Evolutionary conservation across 352 stramenopile species (phyloP).

Genomic region (Phytophthora sp.): DNA sequence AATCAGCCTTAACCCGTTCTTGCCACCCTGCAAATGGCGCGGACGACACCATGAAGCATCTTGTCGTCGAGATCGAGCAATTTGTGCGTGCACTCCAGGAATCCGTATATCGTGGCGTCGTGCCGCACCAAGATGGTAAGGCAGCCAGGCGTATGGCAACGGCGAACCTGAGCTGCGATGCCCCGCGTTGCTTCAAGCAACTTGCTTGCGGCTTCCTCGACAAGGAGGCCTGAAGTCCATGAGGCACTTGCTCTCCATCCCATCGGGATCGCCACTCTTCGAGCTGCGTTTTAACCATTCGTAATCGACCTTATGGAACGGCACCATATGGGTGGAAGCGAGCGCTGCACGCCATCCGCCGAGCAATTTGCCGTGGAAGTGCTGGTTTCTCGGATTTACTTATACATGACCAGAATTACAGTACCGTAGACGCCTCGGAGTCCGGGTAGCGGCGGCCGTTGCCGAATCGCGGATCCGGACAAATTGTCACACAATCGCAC

Average conservation of each 20-base stretch:
- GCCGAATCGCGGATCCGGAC: constrained; percentile 15
- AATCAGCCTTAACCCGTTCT: constrained; percentile 17
- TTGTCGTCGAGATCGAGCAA: constrained; percentile 32
- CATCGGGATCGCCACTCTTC: constrained; percentile 10
- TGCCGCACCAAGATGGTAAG: constrained; percentile 28
- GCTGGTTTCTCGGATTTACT: no score
- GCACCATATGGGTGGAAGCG: constrained; percentile 31
- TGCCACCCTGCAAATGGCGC: constrained; percentile 20
- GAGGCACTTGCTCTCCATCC: constrained; percentile 21
- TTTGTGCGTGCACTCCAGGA: constrained; percentile 13
- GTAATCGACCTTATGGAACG: constrained; percentile 14
- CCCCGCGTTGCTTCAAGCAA: no score
- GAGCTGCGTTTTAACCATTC: background rate
- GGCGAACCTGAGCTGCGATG: constrained; percentile 29
- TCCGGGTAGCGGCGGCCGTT: constrained; percentile 15
- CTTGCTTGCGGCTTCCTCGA: constrained; percentile 26
- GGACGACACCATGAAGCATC: constrained; percentile 27
- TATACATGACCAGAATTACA: no score
- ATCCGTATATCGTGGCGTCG: constrained; percentile 21
- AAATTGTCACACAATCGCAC: constrained; percentile 39
- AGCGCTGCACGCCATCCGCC: constrained; percentile 16
- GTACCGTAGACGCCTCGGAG: no score
- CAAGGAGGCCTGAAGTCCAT: no score
- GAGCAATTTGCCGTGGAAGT: background rate
- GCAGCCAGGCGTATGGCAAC: constrained; percentile 15